phyloP scores from a whole-genome alignment of 148 eudicot species.

The Pharnaceum exiguum region DNA sequence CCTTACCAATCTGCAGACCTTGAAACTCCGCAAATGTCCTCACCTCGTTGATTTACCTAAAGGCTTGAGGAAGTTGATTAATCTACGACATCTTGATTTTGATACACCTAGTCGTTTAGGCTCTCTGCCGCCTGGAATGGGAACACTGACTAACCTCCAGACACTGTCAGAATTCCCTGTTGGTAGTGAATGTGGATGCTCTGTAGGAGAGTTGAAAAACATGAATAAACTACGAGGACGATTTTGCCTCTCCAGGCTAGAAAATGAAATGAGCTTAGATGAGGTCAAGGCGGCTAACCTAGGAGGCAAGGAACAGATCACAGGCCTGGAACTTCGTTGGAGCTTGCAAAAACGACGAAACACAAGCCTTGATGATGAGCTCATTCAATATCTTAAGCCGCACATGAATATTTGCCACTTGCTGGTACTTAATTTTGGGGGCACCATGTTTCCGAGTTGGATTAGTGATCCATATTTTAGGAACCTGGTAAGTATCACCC shows the following conservation, averaged over 20 bases:
- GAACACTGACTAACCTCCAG: slow-evolving; percentile 1
- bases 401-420: not conserved
- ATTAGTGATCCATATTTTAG: slow-evolving; percentile 2
- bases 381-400: slow-evolving; percentile 4
- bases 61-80: not conserved
- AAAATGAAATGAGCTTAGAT: slow-evolving; percentile 2
- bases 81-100: slow-evolving; percentile 18
- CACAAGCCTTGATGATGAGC: not conserved
- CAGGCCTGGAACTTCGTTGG: slow-evolving; percentile 16
- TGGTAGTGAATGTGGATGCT: not conserved
- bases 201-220: not conserved
- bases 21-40: slow-evolving; percentile 11
- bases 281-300: slow-evolving; percentile 9
- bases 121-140: slow-evolving; percentile 15
- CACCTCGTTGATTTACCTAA: slow-evolving; percentile 9
- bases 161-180: slow-evolving; percentile 16
- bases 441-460: slow-evolving; percentile 16
- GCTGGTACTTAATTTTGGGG: slow-evolving; percentile 7
- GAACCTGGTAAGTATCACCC: slow-evolving; percentile 6
- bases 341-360: not conserved
- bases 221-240: not conserved
- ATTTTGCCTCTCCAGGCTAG: slow-evolving; percentile 18
- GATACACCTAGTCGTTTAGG: not conserved
- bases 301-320: not conserved
- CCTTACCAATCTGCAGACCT: slow-evolving; percentile 2